phyloP scores from a whole-genome alignment of 495 filamentous ascomycete species.

The Glarea lozoyensis region DNA sequence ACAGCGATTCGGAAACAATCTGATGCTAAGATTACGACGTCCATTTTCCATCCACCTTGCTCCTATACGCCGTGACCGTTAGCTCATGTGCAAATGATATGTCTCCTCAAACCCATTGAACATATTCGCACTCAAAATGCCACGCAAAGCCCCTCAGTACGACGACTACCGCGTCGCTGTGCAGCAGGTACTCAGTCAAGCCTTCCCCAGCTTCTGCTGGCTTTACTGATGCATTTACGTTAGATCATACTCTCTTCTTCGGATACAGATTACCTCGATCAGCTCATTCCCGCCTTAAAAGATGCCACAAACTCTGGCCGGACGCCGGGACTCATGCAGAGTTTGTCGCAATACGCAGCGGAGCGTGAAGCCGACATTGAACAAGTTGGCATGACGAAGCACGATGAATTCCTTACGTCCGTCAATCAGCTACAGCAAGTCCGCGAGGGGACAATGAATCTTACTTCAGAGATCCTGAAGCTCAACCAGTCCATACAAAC shows the following conservation, averaged over 20 bases:
- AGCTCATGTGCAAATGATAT: no score
- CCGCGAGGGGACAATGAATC: slow-evolving; percentile 73
- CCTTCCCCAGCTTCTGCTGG: not conserved
- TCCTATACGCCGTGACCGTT: no score
- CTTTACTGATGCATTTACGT: not conserved
- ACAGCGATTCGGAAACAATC: no score
- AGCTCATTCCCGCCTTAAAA: slow-evolving; percentile 84
- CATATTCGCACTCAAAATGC: slow-evolving; percentile 29
- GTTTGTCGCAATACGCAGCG: slow-evolving; percentile 68
- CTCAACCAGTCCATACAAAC: slow-evolving; percentile 90
- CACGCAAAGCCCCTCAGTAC: slow-evolving; percentile 38
- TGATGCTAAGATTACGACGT: no score
- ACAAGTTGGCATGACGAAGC: slow-evolving; percentile 86
- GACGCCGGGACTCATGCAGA: slow-evolving; percentile 64
- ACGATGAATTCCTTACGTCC: slow-evolving; percentile 90
- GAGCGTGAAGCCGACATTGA: slow-evolving; percentile 91
- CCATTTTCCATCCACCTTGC: no score
- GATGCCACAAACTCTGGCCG: slow-evolving; percentile 75
- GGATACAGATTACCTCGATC: slow-evolving; percentile 89
- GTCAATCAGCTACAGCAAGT: slow-evolving; percentile 88
- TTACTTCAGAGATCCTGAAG: slow-evolving; percentile 86
- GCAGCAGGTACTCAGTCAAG: slow-evolving; percentile 31
- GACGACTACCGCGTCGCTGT: slow-evolving; percentile 47
- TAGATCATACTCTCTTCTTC: slow-evolving; percentile 88
- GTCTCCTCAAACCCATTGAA: no score